phyloP scores from a whole-genome alignment of 2,329 filamentous ascomycete genomes.

The Emmonsia crescens region DNA sequence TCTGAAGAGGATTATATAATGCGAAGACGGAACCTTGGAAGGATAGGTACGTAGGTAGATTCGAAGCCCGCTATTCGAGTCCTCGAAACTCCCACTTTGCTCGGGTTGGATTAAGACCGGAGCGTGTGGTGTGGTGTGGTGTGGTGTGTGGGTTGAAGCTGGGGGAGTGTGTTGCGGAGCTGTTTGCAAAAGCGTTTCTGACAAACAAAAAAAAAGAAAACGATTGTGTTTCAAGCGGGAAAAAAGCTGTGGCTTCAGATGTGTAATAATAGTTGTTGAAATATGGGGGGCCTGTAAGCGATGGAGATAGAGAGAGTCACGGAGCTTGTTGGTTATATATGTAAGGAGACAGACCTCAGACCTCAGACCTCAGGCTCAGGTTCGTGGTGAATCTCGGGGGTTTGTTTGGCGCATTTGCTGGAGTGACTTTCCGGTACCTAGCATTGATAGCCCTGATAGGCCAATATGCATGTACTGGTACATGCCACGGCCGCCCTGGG shows the following conservation, averaged over 20 bases:
- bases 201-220: not conserved
- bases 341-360: too few relatives aligned
- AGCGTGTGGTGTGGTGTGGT: not conserved
- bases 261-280: not conserved
- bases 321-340: too few relatives aligned
- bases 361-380: too few relatives aligned
- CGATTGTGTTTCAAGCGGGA: not conserved
- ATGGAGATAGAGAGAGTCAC: not conserved
- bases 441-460: not conserved
- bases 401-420: not conserved
- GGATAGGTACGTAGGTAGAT: not conserved
- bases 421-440: not conserved
- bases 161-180: not conserved
- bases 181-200: not conserved
- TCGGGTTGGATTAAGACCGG: not conserved
- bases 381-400: too few relatives aligned
- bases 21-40: not conserved
- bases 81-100: not conserved
- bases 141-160: not conserved
- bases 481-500: not conserved
- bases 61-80: not conserved
- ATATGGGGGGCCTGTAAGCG: not conserved
- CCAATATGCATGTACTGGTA: not conserved
- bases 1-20: not conserved
- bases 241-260: not conserved